Conservation (phyloP, 805 yeast genomes). For the Dipodascus albidus region DNA sequence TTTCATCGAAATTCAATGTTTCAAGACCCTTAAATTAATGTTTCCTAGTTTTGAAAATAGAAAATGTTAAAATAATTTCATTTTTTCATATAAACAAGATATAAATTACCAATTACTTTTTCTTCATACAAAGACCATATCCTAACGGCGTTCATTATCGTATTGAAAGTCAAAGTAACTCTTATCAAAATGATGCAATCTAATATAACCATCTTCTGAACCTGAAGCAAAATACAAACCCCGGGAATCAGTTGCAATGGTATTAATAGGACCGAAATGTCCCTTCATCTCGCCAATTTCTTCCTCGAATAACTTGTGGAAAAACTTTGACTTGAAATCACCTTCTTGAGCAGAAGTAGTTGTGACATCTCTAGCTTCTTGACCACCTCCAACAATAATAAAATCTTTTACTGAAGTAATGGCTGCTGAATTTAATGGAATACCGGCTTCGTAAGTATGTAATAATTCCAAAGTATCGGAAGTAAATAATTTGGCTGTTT, state of each 20-base stretch:
- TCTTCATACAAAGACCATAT: not conserved
- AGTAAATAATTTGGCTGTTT: conserved; percentile 66
- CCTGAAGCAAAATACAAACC: conserved; percentile 94
- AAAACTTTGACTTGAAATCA: conserved; percentile 92
- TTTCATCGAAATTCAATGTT: no score
- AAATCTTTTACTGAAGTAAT: conserved; percentile 89
- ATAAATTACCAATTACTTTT: not conserved
- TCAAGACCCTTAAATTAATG: no score
- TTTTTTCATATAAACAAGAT: not conserved
- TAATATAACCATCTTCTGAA: conserved; percentile 95
- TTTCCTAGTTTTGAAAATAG: no score
- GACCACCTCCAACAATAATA: conserved; percentile 97
- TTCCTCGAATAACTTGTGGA: conserved; percentile 89
- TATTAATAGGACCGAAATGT: conserved; percentile 97
- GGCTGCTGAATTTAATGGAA: conserved; percentile 91
- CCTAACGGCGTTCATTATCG: conserved; percentile 49
- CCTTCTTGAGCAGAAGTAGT: conserved; percentile 93
- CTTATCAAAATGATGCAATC: conserved; percentile 89
- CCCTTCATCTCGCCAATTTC: conserved; percentile 97
- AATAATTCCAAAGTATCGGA: conserved; percentile 61
- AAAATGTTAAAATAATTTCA: no score
- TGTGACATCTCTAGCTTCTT: conserved; percentile 96
- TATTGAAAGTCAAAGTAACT: conserved; percentile 86
- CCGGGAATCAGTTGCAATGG: conserved; percentile 86
- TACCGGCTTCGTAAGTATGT: conserved; percentile 74